These are phyloP conservation scores for Cladophialophora exuberans DNA, from an alignment of 2,329 filamentous ascomycete genomes.

Conservation along the genomic window DNA sequence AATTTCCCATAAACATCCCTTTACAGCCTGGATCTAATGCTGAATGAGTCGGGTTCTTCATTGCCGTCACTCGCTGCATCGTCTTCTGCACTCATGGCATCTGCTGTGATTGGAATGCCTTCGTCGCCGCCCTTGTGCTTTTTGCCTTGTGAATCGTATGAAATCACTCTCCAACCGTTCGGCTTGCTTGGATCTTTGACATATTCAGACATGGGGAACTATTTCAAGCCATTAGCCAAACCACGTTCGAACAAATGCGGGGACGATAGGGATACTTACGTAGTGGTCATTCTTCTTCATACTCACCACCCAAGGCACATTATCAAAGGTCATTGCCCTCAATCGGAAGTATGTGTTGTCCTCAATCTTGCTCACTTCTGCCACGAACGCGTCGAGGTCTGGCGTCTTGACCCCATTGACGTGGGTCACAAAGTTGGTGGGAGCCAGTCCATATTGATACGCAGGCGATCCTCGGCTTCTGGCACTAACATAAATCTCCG, in stretches of 20 bases:
- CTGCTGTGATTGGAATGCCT: conserved; percentile 48
- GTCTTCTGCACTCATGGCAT: conserved; percentile 50
- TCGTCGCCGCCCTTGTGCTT: conserved; percentile 41
- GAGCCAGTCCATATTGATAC: conserved; percentile 88
- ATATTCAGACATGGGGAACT: conserved; percentile 69
- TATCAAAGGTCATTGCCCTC: conserved; percentile 97
- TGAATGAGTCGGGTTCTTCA: conserved; percentile 24
- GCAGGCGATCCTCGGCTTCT: conserved; percentile 80
- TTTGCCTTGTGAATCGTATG: conserved; percentile 53
- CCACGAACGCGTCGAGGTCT: conserved; percentile 78
- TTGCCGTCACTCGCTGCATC: conserved; percentile 39
- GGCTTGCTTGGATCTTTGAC: conserved; percentile 57
- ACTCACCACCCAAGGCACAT: conserved; percentile 97
- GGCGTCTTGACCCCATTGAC: conserved; percentile 88
- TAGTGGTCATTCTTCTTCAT: conserved; percentile 99
- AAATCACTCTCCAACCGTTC: conserved; percentile 62
- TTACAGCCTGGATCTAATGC: conserved; percentile 3
- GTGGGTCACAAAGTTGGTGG: conserved; percentile 96
- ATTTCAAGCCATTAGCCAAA: conserved; percentile 19
- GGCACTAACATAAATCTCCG: conserved; percentile 93
- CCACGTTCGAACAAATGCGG: not conserved
- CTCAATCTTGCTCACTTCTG: conserved; percentile 81
- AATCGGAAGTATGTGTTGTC: conserved; percentile 98
- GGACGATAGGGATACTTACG: conserved; percentile 41
- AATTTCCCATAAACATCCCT: too few relatives aligned